These are phyloP conservation scores for Phytopythium boreale DNA, from an alignment of 352 stramenopile species.

Conservation along the genomic window DNA sequence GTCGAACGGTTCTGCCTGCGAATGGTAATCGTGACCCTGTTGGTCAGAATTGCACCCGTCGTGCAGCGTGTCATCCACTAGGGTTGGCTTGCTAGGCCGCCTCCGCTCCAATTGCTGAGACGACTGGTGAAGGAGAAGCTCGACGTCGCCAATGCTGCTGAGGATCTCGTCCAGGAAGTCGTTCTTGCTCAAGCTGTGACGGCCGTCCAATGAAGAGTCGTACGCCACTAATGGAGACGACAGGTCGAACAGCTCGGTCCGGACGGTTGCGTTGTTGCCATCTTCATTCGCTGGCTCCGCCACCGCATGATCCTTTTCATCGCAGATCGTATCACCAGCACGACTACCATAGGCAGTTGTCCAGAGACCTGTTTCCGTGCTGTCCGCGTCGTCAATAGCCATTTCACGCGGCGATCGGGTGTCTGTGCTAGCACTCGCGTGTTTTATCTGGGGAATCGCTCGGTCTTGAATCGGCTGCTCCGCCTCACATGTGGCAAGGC, in stretches of 20 bases:
- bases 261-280: background rate
- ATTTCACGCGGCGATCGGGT: background rate
- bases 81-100: background rate
- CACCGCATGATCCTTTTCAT: background rate
- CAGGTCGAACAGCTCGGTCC: background rate
- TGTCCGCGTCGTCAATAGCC: background rate
- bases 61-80: background rate
- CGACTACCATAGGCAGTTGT: background rate
- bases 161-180: conserved; percentile 63
- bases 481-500: background rate
- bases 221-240: background rate
- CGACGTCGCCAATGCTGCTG: conserved; percentile 53
- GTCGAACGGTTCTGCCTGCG: background rate
- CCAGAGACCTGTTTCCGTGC: background rate
- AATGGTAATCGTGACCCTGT: background rate
- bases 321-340: background rate
- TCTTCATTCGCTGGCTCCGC: background rate
- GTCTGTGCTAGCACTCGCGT: background rate
- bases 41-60: background rate
- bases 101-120: conserved; percentile 14
- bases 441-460: background rate
- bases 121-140: conserved; percentile 47
- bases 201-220: background rate
- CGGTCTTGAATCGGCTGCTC: background rate
- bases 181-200: conserved; percentile 16